Conservation (phyloP, 2,329 filamentous ascomycete genomes). For the Colletotrichum cuscutae region DNA sequence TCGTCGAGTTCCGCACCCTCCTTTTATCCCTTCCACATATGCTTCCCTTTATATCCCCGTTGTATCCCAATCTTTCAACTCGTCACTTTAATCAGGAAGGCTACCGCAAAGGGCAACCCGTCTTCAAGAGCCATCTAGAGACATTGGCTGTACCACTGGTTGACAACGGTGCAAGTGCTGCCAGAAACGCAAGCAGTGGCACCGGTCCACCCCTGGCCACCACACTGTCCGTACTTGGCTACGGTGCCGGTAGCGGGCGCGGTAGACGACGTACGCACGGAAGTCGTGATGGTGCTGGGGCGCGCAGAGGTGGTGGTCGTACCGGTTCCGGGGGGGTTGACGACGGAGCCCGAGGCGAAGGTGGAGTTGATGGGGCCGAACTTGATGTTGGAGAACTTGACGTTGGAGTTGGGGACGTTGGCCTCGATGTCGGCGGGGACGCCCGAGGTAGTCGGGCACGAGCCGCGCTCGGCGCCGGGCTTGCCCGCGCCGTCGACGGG, state of each 20-base stretch:
- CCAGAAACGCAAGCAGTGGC: constrained; percentile 47
- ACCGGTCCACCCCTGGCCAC: constrained; percentile 48
- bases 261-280: background rate
- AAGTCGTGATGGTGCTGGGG: constrained; percentile 16
- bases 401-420: constrained; percentile 57
- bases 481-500: constrained; percentile 53
- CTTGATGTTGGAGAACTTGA: constrained; percentile 67
- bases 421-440: constrained; percentile 61
- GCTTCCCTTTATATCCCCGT: background rate
- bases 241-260: constrained; percentile 35
- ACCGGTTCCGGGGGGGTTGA: constrained; percentile 23
- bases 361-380: constrained; percentile 66
- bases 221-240: constrained; percentile 50
- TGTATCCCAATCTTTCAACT: background rate
- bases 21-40: constrained; percentile 5
- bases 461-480: constrained; percentile 64
- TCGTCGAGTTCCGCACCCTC: constrained; percentile 1
- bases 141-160: constrained; percentile 56
- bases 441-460: constrained; percentile 63
- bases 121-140: constrained; percentile 40
- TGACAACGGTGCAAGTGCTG: constrained; percentile 49
- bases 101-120: no score
- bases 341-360: constrained; percentile 43
- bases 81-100: background rate
- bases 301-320: background rate